Evolutionary conservation across 805 yeast species (phyloP), one percentile per base, ranked within the genome.

Genomic region (Dipodascopsis tothii): DNA sequence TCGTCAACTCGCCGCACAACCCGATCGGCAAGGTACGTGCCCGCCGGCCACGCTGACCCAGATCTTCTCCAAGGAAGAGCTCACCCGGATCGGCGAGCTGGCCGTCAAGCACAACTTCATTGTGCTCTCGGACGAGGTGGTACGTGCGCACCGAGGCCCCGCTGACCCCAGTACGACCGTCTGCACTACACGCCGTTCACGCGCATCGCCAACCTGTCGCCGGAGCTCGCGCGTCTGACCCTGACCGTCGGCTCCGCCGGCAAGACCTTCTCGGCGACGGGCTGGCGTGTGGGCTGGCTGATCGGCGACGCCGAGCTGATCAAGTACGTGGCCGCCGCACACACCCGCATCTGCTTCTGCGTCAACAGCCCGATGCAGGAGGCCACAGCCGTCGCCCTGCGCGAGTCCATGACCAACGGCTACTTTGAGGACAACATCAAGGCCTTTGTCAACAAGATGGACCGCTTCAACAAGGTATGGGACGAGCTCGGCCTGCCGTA

Each of bases 211-310:
- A 77, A 85, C 2, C 67, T 90, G 43, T 70, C 80, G 3, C 88
- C 90, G 3, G 95, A 87, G 56, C 74, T 87, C 47, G 80, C 75
- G 21, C 76, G 77, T 45, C 70, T 87, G 58, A 85, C 96, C 0
- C 67, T 92, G 44, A 81, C 96, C 2, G 94, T 92, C 19, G 97
- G 97, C 1, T 85, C 96, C 22, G 98, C 96, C 4, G 98, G 98
- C 51, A 92, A 92, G 65, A 79, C 95, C 0, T 92, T 92, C 68
- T 95, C 96, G n/a, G 95, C 95, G 35, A 92, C 98, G 9, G 98
- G 98, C 42, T 92, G 97, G 96, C 80, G 98, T 70, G 76, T 92
- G 41, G 98, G 98, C 43, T 92, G 95, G 94, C 73, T 90, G 32
- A 80, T 88, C 50, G 97, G 96, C 4, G 81, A 84, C 42, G 72